Base-by-base conservation (phyloP, 306 rosid species). In the Citrullus mucosospermus region DNA sequence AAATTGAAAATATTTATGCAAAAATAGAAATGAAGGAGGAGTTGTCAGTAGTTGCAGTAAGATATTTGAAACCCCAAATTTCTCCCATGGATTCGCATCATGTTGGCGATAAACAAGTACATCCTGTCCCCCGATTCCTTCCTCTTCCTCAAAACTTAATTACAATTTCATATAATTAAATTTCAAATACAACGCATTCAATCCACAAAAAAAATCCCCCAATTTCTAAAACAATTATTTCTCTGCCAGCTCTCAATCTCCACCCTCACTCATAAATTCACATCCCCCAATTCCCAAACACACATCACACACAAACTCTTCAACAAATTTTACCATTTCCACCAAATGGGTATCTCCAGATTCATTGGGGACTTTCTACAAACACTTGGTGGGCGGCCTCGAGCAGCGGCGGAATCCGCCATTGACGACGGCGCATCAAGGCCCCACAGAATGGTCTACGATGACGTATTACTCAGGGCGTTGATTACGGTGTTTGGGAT, bases 401-500 rank as follows among this genome's bases (percentile, higher is more conserved):
- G 25, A 1, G 25, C 43, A 1, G 28, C 43, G 44, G 78, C 90
- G 18, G 75, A 73, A 32, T 38, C 80, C 50, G 76, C 80, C 58
- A 15, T 32, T 3, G 41, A 71, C 55, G 56, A 3, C 38, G 54
- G 38, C 58, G 20, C 11, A 46, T 36, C 76, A 6, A 30, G 4
- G 18, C 9, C 68, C n/a, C 1, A 30, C 68, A 25, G 67, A 18
- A 34, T 16, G 3, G 34, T 20, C 1, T 15, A 73, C 56, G 77
- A 73, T 20, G 60, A 73, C 20, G 46, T 30, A 12, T 83, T 91
- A 90, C 78, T 89, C 0, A 32, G 85, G 9, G 93, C 97, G 30
- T 89, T 93, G 44, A 86, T 91, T 46, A 90, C 91, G 0, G 98
- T 93, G 63, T 93, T 93, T 70, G 98, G 96, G 69, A 90, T 93